These are phyloP conservation scores for Furcasterigmium furcatum DNA, from an alignment of 2,329 filamentous ascomycete genomes.

Conservation along the genomic window DNA sequence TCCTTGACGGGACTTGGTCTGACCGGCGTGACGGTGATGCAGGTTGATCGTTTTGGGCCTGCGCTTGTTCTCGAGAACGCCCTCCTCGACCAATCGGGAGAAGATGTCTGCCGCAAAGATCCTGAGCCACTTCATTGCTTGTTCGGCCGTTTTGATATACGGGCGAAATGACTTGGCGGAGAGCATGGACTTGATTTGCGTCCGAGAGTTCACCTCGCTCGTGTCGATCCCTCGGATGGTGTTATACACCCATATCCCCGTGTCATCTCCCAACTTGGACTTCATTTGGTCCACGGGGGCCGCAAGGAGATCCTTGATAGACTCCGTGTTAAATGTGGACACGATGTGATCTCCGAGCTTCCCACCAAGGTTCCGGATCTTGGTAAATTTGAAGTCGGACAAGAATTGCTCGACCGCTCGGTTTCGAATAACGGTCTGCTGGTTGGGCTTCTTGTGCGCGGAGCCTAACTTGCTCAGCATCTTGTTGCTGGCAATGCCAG, in stretches of 20 bases:
- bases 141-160: constrained; percentile 71
- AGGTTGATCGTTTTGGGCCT: constrained; percentile 83
- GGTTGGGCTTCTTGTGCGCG: constrained; percentile 87
- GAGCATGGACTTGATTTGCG: constrained; percentile 95
- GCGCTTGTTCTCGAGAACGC: constrained; percentile 80
- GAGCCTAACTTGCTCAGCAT: constrained; percentile 94
- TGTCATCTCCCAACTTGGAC: constrained; percentile 76
- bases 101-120: constrained; percentile 94
- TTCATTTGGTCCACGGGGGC: constrained; percentile 75
- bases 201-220: constrained; percentile 86
- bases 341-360: constrained; percentile 88
- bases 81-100: constrained; percentile 85
- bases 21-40: constrained; percentile 72
- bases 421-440: constrained; percentile 90
- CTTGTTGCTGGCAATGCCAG: constrained; percentile 86
- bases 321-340: constrained; percentile 76
- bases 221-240: constrained; percentile 81
- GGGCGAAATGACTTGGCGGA: constrained; percentile 95
- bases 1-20: constrained; percentile 70
- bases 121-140: constrained; percentile 79
- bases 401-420: constrained; percentile 79
- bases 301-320: constrained; percentile 69
- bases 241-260: constrained; percentile 80
- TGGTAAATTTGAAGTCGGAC: constrained; percentile 84
- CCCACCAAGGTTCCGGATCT: constrained; percentile 91